These are phyloP conservation scores for Eucalyptus cladocalyx DNA, from an alignment of 345 rosid genomes.

Conservation along the genomic window DNA sequence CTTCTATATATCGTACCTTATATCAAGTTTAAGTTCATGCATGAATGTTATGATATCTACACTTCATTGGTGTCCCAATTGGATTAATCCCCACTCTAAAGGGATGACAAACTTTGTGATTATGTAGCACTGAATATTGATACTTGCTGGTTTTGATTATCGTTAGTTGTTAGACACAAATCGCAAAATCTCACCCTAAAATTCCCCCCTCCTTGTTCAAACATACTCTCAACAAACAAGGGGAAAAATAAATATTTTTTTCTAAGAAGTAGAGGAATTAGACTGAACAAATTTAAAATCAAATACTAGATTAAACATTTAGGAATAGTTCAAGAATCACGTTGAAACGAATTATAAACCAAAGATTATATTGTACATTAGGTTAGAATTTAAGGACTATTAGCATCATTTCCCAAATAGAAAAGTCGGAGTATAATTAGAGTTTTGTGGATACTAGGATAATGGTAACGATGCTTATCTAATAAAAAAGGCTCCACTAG, in stretches of 20 bases:
- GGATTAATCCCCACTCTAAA: background rate
- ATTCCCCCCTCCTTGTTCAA: background rate
- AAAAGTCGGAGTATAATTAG: background rate
- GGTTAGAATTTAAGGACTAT: too few species aligned
- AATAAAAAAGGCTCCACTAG: background rate
- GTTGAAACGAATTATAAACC: too few species aligned
- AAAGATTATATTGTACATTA: background rate
- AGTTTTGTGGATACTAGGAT: background rate
- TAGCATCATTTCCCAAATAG: too few species aligned
- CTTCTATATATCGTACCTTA: background rate
- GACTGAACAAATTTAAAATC: background rate
- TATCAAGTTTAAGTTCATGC: background rate
- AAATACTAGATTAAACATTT: too few species aligned
- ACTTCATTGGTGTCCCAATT: background rate
- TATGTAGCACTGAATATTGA: background rate
- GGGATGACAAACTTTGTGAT: background rate
- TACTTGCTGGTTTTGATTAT: background rate
- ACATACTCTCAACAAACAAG: background rate
- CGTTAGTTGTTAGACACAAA: background rate
- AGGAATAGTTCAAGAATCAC: background rate
- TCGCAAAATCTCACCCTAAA: background rate
- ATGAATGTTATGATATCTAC: background rate
- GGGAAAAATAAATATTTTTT: background rate
- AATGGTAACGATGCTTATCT: background rate
- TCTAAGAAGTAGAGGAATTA: background rate